Percentiles rank a stretch among this genome's conserved stretches.
Evolutionary conservation across 306 rosid species (phyloP).

Genomic region (Trifolium fragiferum): DNA sequence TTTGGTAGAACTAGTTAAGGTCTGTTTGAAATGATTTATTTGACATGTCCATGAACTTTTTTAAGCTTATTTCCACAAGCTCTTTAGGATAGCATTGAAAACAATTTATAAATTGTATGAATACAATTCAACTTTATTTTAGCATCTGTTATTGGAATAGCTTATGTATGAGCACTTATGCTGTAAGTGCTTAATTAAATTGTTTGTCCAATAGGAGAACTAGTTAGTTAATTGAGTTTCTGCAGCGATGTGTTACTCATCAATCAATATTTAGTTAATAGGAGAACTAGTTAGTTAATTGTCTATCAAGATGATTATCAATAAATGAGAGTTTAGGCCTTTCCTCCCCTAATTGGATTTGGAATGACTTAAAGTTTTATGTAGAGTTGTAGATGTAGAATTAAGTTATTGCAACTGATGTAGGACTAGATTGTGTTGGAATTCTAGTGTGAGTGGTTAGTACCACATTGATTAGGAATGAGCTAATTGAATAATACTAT

Average conservation of each 20-base stretch:
- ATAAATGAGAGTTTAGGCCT: neutral
- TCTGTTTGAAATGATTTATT: neutral
- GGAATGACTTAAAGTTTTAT: neutral
- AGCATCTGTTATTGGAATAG: neutral
- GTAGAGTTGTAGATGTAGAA: neutral
- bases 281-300: slow-evolving; percentile 15
- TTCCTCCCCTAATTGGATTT: slow-evolving; percentile 8
- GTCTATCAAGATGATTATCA: slow-evolving; percentile 6
- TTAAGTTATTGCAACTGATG: neutral
- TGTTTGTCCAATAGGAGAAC: neutral
- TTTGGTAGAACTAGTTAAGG: neutral
- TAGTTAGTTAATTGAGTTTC: slow-evolving; percentile 25
- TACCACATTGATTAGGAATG: neutral
- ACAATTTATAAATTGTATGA: neutral
- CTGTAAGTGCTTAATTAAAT: neutral
- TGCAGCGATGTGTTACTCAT: slow-evolving; percentile 8
- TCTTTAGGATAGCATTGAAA: neutral
- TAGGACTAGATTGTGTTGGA: slow-evolving; percentile 24
- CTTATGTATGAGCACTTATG: neutral
- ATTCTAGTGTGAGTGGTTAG: neutral
- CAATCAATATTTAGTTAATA: too few species aligned
- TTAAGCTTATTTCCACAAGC: neutral
- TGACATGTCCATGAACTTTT: neutral
- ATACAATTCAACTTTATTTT: neutral
- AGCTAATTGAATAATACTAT: neutral